These are phyloP conservation scores for Pythium guiyangense DNA, from an alignment of 352 stramenopile species.

Conservation along the genomic window DNA sequence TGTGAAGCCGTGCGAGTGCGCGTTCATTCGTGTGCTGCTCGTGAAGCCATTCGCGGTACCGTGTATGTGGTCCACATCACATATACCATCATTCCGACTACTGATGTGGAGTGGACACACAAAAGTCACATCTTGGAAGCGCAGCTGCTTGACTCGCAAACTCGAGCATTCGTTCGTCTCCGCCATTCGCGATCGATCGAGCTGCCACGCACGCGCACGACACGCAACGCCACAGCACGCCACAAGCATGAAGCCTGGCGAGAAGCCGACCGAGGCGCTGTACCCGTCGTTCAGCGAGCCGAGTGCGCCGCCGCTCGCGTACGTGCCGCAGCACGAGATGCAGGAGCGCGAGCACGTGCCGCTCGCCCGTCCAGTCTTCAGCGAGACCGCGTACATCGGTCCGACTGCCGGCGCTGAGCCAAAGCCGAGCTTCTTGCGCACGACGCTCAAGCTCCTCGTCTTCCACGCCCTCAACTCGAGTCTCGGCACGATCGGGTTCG, in stretches of 20 bases:
- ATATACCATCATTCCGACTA: neutral
- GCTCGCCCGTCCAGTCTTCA: conserved; percentile 17
- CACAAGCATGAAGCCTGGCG: conserved; percentile 9
- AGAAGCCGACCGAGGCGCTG: conserved; percentile 14
- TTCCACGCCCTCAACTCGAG: conserved; percentile 59
- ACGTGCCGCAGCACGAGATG: conserved; percentile 6
- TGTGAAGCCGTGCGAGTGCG: too few relatives aligned
- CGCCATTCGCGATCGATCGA: neutral
- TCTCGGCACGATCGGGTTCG: conserved; percentile 39
- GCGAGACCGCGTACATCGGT: conserved; percentile 12
- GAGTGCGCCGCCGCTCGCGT: conserved; percentile 18
- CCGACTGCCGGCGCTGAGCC: conserved; percentile 13
- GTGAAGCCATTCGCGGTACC: neutral
- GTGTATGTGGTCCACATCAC: too few relatives aligned
- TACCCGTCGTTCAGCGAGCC: conserved; percentile 28
- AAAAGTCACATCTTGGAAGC: neutral
- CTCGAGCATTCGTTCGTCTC: neutral
- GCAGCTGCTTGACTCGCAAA: neutral
- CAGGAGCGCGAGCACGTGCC: conserved; percentile 16
- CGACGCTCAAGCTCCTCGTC: conserved; percentile 43
- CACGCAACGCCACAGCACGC: neutral
- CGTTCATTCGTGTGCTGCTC: neutral
- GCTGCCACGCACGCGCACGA: neutral
- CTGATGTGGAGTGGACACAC: neutral
- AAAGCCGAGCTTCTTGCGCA: conserved; percentile 22